phyloP scores from a whole-genome alignment of 257 asterid genomes.

The Forsythia viridissima region DNA sequence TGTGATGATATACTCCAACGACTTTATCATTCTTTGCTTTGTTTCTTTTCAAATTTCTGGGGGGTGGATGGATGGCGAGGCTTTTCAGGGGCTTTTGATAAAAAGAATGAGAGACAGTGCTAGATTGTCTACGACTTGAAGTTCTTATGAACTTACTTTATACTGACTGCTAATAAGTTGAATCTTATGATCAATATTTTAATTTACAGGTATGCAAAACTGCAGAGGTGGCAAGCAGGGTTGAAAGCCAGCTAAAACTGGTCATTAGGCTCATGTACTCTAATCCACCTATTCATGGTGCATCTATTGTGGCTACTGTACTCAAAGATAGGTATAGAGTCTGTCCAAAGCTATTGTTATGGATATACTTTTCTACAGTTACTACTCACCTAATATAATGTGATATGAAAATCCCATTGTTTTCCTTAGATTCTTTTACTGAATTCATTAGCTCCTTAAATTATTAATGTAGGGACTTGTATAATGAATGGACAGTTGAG shows the following conservation, averaged over 20 bases:
- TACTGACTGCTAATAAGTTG: not conserved
- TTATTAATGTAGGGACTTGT: constrained; percentile 50
- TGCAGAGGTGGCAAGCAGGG: constrained; percentile 62
- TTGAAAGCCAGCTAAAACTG: constrained; percentile 80
- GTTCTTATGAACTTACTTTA: not conserved
- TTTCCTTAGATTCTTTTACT: not conserved
- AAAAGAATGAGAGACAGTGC: not conserved
- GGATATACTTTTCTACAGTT: not conserved
- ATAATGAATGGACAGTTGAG: constrained; percentile 71
- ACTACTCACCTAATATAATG: not conserved
- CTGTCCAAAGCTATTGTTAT: not conserved
- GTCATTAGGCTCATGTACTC: constrained; percentile 91
- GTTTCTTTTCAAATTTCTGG: not conserved
- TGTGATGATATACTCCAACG: not conserved
- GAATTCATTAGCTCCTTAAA: not conserved
- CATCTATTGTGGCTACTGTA: constrained; percentile 69
- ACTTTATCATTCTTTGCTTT: not conserved
- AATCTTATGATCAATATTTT: constrained; percentile 16
- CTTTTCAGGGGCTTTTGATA: not conserved
- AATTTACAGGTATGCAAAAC: constrained; percentile 57
- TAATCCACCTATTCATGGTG: constrained; percentile 83
- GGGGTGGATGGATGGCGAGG: not conserved
- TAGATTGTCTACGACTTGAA: not conserved
- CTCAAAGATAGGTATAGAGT: constrained; percentile 60
- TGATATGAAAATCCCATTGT: not conserved